These are phyloP conservation scores for Apiotrichum gracile DNA, from an alignment of 1,284 basidiomycete genomes.

Conservation along the genomic window DNA sequence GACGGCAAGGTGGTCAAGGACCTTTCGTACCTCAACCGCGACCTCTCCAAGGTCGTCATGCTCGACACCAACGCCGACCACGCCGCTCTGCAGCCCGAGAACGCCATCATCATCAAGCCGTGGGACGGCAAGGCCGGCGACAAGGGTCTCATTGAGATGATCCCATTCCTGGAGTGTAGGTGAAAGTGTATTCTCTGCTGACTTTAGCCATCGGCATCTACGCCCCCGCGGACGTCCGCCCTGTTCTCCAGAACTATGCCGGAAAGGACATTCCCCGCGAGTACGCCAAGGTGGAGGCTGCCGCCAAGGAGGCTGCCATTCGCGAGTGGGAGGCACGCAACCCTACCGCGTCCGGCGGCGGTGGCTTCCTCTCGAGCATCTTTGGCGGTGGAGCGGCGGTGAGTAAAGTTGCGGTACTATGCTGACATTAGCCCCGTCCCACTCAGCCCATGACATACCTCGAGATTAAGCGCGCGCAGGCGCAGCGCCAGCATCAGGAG, in stretches of 20 bases:
- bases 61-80: constrained; percentile 82
- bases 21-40: constrained; percentile 85
- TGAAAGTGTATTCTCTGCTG: constrained; percentile 15
- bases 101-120: constrained; percentile 73
- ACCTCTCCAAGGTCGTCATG: constrained; percentile 81
- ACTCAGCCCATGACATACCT: constrained; percentile 71
- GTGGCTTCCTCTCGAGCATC: constrained; percentile 53
- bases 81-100: constrained; percentile 76
- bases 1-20: constrained; percentile 82
- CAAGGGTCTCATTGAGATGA: constrained; percentile 76
- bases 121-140: constrained; percentile 82
- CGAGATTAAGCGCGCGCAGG: constrained; percentile 81
- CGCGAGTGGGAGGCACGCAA: constrained; percentile 73
- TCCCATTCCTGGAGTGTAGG: constrained; percentile 95
- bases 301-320: constrained; percentile 66
- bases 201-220: constrained; percentile 75
- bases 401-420: constrained; percentile 15
- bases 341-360: constrained; percentile 38
- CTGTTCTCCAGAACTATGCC: constrained; percentile 74
- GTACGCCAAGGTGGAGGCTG: constrained; percentile 80
- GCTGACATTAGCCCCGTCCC: constrained; percentile 22
- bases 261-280: constrained; percentile 84
- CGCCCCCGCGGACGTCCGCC: constrained; percentile 76
- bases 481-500: constrained; percentile 73
- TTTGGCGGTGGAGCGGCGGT: constrained; percentile 51